Evolutionary conservation across 148 eudicot species (phyloP).

Genomic region (Tetragonia tetragonoides): DNA sequence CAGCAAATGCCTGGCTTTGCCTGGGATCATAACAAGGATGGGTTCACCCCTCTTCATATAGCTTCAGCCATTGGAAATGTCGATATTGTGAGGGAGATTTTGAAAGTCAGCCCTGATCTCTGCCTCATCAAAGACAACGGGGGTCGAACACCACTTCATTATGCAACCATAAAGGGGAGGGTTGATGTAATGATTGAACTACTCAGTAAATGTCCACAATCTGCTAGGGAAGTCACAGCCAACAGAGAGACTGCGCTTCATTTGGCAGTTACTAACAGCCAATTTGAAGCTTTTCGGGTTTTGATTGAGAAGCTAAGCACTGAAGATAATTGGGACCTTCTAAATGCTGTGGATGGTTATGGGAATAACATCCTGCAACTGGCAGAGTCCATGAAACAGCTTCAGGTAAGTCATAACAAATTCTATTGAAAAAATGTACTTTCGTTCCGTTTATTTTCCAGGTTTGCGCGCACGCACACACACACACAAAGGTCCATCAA

Average conservation of each 20-base stretch:
- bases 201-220: background rate
- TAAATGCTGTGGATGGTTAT: background rate
- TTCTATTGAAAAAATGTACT: too few species aligned
- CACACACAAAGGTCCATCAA: too few species aligned
- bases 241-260: background rate
- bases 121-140: constrained; percentile 11
- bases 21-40: background rate
- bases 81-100: constrained; percentile 5
- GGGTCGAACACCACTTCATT: constrained; percentile 3
- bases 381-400: background rate
- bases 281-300: background rate
- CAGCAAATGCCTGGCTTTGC: background rate
- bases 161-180: constrained; percentile 11
- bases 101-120: background rate
- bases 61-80: background rate
- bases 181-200: constrained; percentile 1
- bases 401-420: background rate
- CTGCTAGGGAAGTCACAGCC: background rate
- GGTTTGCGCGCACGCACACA: too few species aligned
- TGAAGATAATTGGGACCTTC: background rate
- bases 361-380: background rate
- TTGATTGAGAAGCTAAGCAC: background rate
- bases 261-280: background rate
- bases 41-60: background rate
- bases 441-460: too few species aligned